Conservation (phyloP, 208 protist species). For the Strigomonas culicis region DNA sequence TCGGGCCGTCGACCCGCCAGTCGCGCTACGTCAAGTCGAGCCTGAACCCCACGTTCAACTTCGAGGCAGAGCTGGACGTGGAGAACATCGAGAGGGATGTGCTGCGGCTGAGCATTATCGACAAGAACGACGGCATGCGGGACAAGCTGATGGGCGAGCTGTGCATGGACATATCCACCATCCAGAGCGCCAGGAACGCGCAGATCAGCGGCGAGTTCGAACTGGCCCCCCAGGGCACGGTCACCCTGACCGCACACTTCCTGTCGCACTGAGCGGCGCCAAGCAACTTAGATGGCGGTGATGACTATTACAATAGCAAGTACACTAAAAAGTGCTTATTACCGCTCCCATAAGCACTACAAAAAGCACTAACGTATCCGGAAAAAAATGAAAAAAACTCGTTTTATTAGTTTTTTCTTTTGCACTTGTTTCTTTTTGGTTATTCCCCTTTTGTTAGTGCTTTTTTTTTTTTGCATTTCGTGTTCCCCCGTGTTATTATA, state of each 20-base stretch:
- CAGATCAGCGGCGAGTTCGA: slow-evolving; percentile 34
- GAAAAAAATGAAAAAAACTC: neutral
- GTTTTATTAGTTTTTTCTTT: slow-evolving; percentile 14
- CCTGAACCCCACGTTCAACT: slow-evolving; percentile 68
- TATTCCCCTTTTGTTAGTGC: slow-evolving; percentile 10
- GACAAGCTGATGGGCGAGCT: slow-evolving; percentile 64
- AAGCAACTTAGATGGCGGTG: too few species aligned
- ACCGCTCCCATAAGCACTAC: neutral
- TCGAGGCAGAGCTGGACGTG: slow-evolving; percentile 50
- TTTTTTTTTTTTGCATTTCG: neutral
- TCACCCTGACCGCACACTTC: slow-evolving; percentile 35
- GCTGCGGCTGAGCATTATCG: slow-evolving; percentile 43
- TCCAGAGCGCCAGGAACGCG: slow-evolving; percentile 20
- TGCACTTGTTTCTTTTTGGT: slow-evolving; percentile 3
- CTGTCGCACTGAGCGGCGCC: slow-evolving; percentile 25
- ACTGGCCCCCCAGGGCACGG: slow-evolving; percentile 49
- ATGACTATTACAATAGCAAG: slow-evolving; percentile 1
- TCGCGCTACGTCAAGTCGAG: slow-evolving; percentile 40
- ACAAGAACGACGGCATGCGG: slow-evolving; percentile 57
- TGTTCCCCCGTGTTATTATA: neutral
- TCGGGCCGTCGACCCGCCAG: slow-evolving; percentile 31
- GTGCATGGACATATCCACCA: slow-evolving; percentile 27
- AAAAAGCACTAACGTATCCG: neutral
- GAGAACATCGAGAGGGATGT: slow-evolving; percentile 34
- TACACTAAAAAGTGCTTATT: neutral